A percentile compares a stretch with the other conserved stretches of the same genome.
phyloP scores from a whole-genome alignment of 768 basidiomycete species.

The Tulasnella sp. region DNA sequence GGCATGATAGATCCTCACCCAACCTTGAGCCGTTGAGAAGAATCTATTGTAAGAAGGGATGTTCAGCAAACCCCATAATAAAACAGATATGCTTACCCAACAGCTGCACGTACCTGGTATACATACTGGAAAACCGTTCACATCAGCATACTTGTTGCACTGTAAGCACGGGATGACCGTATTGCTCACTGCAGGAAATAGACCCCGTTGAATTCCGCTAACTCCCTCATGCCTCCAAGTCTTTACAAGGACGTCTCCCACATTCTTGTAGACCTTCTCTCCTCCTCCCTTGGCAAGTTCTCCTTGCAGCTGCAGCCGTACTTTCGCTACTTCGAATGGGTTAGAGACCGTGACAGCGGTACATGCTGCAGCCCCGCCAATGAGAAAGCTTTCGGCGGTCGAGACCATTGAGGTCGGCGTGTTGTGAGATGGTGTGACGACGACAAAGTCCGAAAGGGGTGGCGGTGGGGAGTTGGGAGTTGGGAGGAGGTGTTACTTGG shows the following conservation, averaged over 20 bases:
- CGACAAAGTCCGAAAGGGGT: background rate
- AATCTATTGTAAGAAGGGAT: constrained; percentile 39
- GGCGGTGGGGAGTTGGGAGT: background rate
- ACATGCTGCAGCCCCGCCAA: constrained; percentile 85
- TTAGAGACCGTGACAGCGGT: constrained; percentile 38
- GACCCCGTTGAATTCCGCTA: constrained; percentile 84
- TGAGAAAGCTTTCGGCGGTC: constrained; percentile 70
- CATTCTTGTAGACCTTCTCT: constrained; percentile 74
- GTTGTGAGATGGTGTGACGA: background rate
- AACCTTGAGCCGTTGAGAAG: constrained; percentile 85
- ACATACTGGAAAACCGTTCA: constrained; percentile 48
- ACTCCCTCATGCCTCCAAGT: constrained; percentile 86
- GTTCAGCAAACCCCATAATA: constrained; percentile 1
- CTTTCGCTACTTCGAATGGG: constrained; percentile 60
- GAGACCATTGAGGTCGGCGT: constrained; percentile 29
- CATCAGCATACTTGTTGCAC: background rate
- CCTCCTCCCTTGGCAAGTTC: constrained; percentile 71
- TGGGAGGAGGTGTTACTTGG: background rate
- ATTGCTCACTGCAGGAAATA: constrained; percentile 71
- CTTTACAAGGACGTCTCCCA: constrained; percentile 76
- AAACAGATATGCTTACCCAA: background rate
- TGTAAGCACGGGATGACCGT: background rate
- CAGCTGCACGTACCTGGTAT: constrained; percentile 58
- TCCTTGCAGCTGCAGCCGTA: constrained; percentile 90
- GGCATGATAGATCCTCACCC: constrained; percentile 33